Percentiles rank a stretch among this genome's conserved stretches.
Evolutionary conservation across 352 stramenopile genomes (phyloP).

Genomic region (Globisporangium rhizosaccharum): DNA sequence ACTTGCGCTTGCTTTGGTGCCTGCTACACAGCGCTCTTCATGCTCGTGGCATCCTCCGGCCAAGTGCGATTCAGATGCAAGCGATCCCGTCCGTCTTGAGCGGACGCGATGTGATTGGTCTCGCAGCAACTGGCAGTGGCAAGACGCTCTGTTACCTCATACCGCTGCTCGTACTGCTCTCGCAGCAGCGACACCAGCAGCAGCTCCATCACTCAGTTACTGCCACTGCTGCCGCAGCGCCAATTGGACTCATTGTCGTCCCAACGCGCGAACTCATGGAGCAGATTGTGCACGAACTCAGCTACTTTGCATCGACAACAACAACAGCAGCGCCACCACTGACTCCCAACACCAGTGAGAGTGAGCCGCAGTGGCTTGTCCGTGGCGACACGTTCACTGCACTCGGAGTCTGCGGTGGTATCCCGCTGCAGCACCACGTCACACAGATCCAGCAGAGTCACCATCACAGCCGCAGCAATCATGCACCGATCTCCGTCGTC

Average conservation of each 20-base stretch:
- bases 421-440: conserved; percentile 31
- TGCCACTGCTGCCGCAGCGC: conserved; percentile 5
- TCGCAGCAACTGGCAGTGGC: conserved; percentile 92
- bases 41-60: conserved; percentile 60
- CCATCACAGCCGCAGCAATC: background rate
- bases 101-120: conserved; percentile 90
- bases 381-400: conserved; percentile 13
- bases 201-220: background rate
- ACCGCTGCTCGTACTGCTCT: conserved; percentile 68
- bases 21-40: conserved; percentile 18
- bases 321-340: background rate
- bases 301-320: conserved; percentile 14
- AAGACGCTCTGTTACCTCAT: conserved; percentile 97
- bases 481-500: conserved; percentile 14
- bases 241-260: conserved; percentile 87
- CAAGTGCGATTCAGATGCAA: conserved; percentile 97
- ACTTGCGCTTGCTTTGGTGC: background rate
- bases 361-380: conserved; percentile 43
- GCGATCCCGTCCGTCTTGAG: conserved; percentile 77
- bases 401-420: conserved; percentile 42
- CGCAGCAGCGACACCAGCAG: conserved; percentile 1
- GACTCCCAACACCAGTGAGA: background rate
- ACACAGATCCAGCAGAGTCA: conserved; percentile 25
- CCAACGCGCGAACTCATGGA: conserved; percentile 95
- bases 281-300: conserved; percentile 88